Evolutionary conservation across 225 moss, liverwort and hornwort species (phyloP).

Genomic region (Marchantia paleacea): DNA sequence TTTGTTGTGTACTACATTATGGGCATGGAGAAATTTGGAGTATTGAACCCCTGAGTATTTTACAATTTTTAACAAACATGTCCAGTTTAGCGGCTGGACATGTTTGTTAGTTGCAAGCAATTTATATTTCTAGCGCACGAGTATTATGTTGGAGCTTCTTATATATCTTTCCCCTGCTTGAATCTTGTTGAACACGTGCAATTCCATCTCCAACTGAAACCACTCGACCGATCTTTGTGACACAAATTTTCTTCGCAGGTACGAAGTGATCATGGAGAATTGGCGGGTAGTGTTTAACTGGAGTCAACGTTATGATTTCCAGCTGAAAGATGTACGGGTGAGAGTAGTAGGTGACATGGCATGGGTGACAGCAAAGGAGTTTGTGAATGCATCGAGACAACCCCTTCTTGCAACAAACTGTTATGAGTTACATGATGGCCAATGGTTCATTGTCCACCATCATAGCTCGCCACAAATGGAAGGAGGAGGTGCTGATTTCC

Average conservation of each 20-base stretch:
- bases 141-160: too few species aligned
- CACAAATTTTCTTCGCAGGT: conserved; percentile 28
- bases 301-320: conserved; percentile 57
- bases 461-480: conserved; percentile 66
- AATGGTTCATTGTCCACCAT: conserved; percentile 63
- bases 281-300: conserved; percentile 57
- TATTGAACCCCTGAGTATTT: too few species aligned
- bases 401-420: conserved; percentile 60
- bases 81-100: too few species aligned
- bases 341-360: conserved; percentile 56
- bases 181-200: too few species aligned
- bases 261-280: conserved; percentile 57
- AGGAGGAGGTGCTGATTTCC: conserved; percentile 54
- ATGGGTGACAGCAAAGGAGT: conserved; percentile 66
- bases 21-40: too few species aligned
- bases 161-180: too few species aligned
- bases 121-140: too few species aligned
- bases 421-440: conserved; percentile 55
- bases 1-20: too few species aligned
- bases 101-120: too few species aligned
- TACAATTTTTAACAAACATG: too few species aligned
- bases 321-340: conserved; percentile 55
- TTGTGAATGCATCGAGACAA: conserved; percentile 52
- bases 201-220: too few species aligned
- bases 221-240: neutral